phyloP scores from a whole-genome alignment of 345 rosid species.

The Syzygium grande region DNA sequence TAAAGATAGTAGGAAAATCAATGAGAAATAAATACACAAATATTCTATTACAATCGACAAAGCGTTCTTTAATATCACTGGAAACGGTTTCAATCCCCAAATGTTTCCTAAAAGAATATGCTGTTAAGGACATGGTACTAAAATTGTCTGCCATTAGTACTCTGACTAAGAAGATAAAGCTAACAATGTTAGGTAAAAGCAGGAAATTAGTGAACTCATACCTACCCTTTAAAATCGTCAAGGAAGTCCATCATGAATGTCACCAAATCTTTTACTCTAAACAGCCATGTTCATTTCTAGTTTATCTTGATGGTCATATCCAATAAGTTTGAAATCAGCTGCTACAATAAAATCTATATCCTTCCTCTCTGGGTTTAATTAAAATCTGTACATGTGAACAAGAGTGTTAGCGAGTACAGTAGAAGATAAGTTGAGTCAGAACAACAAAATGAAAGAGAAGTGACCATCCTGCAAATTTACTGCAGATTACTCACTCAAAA shows the following conservation, averaged over 20 bases:
- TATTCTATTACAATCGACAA: too few relatives aligned
- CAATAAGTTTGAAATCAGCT: conserved; percentile 58
- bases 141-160: too few relatives aligned
- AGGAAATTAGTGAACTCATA: background rate
- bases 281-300: conserved; percentile 94
- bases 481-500: conserved; percentile 54
- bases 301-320: conserved; percentile 58
- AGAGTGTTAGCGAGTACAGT: background rate
- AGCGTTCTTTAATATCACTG: too few relatives aligned
- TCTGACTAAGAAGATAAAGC: background rate
- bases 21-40: too few relatives aligned
- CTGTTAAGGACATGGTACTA: too few relatives aligned
- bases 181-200: background rate
- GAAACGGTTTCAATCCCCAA: too few relatives aligned
- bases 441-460: too few relatives aligned
- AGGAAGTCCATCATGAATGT: background rate
- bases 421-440: too few relatives aligned
- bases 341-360: conserved; percentile 67
- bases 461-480: too few relatives aligned
- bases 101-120: too few relatives aligned
- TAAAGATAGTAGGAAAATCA: too few relatives aligned
- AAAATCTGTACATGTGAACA: conserved; percentile 42
- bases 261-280: conserved; percentile 10
- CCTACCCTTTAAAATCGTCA: background rate
- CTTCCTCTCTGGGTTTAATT: conserved; percentile 79